Evolutionary conservation across 140 eudicot genomes (phyloP), one percentile per base, ranked within the genome.

Genomic region (Stevia rebaudiana): DNA sequence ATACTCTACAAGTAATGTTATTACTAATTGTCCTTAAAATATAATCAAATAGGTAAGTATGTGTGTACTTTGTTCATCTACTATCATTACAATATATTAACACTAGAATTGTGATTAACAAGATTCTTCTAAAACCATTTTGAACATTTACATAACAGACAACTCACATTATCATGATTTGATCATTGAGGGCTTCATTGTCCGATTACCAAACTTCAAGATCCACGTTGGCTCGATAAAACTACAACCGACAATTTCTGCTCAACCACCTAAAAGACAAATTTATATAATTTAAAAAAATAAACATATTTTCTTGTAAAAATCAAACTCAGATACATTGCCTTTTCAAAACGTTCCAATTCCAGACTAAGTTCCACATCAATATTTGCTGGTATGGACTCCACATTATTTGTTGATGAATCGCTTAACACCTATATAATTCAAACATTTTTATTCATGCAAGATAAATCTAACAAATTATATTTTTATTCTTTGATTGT

Each of bases 321-420:
- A 13, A 61, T 21, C 37, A 71, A 63, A 57, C 25, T 7, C 8
- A 66, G 42, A 56, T 25, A 60, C 21, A 30, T 71, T 73, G 86
- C 97, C 78, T 39, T 54, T 60, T 75, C 78, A 55, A 89, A 89
- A 72, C 70, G 80, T 22, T 83, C 79, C 78, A 84, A 53, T 82
- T 89, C 97, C 48, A 79, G 68, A 60, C 70, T 73, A 58, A 86
- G 44, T 56, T 75, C 82, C 24, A 40, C 68, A 59, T 79, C 78
- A 59, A 75, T 35, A 43, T 59, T 83, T 61, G 64, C 74, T 17
- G 77, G 61, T 78, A 48, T 41, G 40, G 74, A 69, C 39, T 74
- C 64, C 30, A 25, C 54, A 15, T 5, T 13, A 28, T 44, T 63
- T 30, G 78, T 41, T 42, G 79, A 28, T 7, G 40, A 56, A 51